These are phyloP conservation scores for Corymbia calophylla DNA, from an alignment of 441 rosid genomes.

Conservation along the genomic window DNA sequence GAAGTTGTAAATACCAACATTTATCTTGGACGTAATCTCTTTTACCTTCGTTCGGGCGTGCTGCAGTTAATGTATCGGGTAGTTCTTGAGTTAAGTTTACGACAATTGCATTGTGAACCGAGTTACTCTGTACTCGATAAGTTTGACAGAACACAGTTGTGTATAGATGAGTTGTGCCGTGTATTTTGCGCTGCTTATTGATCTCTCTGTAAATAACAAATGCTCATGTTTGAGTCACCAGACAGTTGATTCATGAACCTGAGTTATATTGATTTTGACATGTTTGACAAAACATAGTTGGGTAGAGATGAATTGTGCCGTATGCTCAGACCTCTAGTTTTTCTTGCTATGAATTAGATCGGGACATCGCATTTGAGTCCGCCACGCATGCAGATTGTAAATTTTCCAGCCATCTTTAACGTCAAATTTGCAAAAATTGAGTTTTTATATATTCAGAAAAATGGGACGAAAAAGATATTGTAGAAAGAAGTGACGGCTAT, in stretches of 20 bases:
- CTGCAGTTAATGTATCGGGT: not conserved
- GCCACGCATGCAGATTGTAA: not conserved
- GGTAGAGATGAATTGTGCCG: not conserved
- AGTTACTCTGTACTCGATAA: not conserved
- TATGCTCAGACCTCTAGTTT: not conserved
- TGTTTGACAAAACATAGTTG: not conserved
- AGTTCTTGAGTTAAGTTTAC: not conserved
- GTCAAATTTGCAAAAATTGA: not conserved
- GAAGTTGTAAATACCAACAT: slow-evolving; percentile 17
- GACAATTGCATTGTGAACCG: not conserved
- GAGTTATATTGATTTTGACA: not conserved
- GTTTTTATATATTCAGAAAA: not conserved
- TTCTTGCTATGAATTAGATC: not conserved
- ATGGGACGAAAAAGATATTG: not conserved
- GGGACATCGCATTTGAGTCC: not conserved
- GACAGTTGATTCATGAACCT: not conserved
- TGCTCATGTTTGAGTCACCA: not conserved
- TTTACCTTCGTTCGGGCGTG: not conserved
- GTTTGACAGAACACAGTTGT: not conserved
- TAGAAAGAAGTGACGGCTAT: not conserved
- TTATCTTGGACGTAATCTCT: not conserved
- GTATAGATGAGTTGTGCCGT: not conserved
- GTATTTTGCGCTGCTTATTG: not conserved
- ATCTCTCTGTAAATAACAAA: not conserved
- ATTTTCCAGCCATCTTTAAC: not conserved